phyloP scores from a whole-genome alignment of 2,329 filamentous ascomycete genomes.

The Beauveria brongniartii region DNA sequence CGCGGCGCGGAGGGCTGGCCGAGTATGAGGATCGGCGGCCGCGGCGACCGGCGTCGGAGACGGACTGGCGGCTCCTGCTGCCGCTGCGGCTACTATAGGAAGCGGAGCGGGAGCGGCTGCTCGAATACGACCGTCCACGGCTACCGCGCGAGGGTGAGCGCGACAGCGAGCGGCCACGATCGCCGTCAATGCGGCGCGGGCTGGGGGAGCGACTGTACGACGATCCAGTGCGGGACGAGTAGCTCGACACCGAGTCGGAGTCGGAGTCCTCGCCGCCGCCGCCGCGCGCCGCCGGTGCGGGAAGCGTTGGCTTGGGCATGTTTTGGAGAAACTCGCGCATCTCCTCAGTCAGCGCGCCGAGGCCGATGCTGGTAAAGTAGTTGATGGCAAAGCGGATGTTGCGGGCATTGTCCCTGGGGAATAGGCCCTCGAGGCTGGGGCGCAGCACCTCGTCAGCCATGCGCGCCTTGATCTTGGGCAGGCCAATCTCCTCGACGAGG shows the following conservation, averaged over 20 bases:
- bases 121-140: constrained; percentile 20
- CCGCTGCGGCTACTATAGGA: constrained; percentile 35
- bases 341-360: constrained; percentile 88
- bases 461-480: constrained; percentile 67
- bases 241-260: constrained; percentile 68
- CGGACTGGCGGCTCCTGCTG: background rate
- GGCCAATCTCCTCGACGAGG: constrained; percentile 75
- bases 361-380: constrained; percentile 96
- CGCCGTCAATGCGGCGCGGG: constrained; percentile 14
- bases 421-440: constrained; percentile 74
- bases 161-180: constrained; percentile 22
- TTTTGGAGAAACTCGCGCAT: constrained; percentile 90
- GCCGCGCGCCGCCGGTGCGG: constrained; percentile 47
- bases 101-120: constrained; percentile 23
- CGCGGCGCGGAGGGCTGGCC: background rate
- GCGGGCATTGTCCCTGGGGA: constrained; percentile 80
- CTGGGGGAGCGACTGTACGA: constrained; percentile 23
- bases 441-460: constrained; percentile 72
- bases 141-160: constrained; percentile 20
- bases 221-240: constrained; percentile 63
- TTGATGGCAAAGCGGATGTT: constrained; percentile 98
- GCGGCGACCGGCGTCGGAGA: background rate
- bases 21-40: background rate
- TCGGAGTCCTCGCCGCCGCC: constrained; percentile 42
- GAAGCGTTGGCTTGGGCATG: constrained; percentile 74